Evolutionary conservation across 176 grass and related monocot genomes (phyloP), one percentile per base, ranked within the genome.

Genomic region (Lolium perenne): DNA sequence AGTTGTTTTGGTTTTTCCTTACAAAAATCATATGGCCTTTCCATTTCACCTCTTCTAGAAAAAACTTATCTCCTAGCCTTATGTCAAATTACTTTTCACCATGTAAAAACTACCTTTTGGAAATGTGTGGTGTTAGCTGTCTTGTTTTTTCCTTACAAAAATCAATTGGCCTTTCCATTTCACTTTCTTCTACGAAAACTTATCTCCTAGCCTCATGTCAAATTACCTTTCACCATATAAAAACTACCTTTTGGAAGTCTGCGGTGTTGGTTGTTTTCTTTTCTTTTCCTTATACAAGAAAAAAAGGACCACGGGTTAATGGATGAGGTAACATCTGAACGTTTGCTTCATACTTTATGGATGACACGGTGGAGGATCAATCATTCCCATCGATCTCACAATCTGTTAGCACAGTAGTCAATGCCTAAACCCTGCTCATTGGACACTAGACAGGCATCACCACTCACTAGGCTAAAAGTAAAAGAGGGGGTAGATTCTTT

Each of bases 351-450:
- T 11, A 8, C 23, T n/a, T 17, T 47, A 16, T 50, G 66, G 13
- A 77, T 62, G 65, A 59, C 73, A 72, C 41, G 23, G 55, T 78
- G 29, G 74, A 62, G 8, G 54, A 65, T 78, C 84, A 87, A 21
- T 59, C 40, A 83, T 56, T 83, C 18, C 74, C 21, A n/a, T 79
- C 66, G 15, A 75, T 75, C 72, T 16, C 25, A 8, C 21, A 8
- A 58, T 16, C 60, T 77, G 43, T 86, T 59, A 32, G 12, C 10
- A 12, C 29, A 77, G 61, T 74, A 63, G 41, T 56, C 49, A 83
- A 66, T 68, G 40, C 14, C 20, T 29, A 17, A 43, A 68, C 75
- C 57, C 49, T 49, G 53, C 26, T 68, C 22, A 50, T 50, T 75
- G 47, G 72, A 29, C 77, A 49, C 57, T 32, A 76, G 58, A 72